Evolutionary conservation across 768 basidiomycete genomes (phyloP), one percentile per base, ranked within the genome.

Genomic region (Nidularia sp.): DNA sequence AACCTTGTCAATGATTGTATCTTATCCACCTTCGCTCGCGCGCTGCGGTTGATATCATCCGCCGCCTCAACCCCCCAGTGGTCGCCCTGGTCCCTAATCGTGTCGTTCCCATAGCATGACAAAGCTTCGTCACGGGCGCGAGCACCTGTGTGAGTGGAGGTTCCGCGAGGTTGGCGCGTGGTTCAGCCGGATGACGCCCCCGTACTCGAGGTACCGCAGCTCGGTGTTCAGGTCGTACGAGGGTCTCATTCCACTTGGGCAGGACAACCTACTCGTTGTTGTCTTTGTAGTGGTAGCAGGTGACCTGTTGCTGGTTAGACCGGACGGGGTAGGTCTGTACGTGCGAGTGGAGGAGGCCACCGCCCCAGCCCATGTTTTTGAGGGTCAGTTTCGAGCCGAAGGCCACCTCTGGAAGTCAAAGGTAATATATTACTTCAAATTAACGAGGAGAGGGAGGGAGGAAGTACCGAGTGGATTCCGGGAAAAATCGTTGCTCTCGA

Each of bases 281-380:
- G 64, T 98, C 97, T 72, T 97, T 98, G 82, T 99, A 98, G 72
- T 99, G 97, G 67, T 98, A 99, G 70, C 97, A 99, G 0, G 97
- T 98, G 3, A 98, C 85, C 69, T 99, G 97, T 62, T 98, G 97
- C 64, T 98, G 97, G 52, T 74, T 73, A 0, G 94, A 97, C 9
- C 96, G 97, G 22, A 86, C 77, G 0, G 97, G 97, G 66, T 86
- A 97, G 1, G 92, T 86, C 62, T 98, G 96, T 13, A 93, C 81
- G 65, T 99, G 97, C 4, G 96, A 98, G 66, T 99, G 97, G 2
- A 99, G 75, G 3, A 99, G 79, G 29, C 97, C 97, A 47, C 97
- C 97, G 10, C 96, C 97, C 78, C 90, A 99, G 8, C 94, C 97
- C 79, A 97, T 90, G 68, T 97, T 98, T 67, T 98, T 98, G 22